Base-by-base conservation (phyloP, 345 rosid species). In the Raphanus raphanistrum region DNA sequence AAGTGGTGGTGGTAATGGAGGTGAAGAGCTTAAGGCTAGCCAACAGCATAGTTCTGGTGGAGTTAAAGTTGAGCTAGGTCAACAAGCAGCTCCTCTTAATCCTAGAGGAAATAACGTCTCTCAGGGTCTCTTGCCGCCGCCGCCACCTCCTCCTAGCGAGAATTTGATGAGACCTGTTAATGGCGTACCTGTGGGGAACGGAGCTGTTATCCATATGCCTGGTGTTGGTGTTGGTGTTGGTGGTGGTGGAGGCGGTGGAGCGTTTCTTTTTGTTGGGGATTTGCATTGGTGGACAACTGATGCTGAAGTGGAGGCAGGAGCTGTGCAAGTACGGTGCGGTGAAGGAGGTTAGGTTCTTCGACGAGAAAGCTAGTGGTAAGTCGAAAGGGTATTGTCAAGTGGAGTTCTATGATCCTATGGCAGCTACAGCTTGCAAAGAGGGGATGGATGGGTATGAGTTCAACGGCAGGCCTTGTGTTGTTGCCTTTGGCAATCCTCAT, bases 231-330 rank as follows among this genome's bases (percentile, higher is more conserved):
- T 15, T 21, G 50, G 52, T 13, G 62, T 31, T 33, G 78, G 78
- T 4, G 81, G 83, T 12, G 80, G 77, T 1, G 58, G 58, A 2
- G 59, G 58, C 0, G 88, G 81, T 5, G 92, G 88, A 35, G 83
- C 91, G 0, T 82, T 85, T 72, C 78, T 92, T 76, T 92, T 89
- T 72, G 89, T 92, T 64, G 98, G 98, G 6, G 94, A 92, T 63
- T 73, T 92, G 85, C 96, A 90, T 80, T 92, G 94, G 98, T 92
- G 98, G 96, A 92, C 96, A 7, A 92, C 92, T 0, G 96, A 92
- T 86, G 91, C 90, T 0, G 94, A 92, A 63, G 79, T 92, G 36
- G 96, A 90, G 85, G 68, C 76, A n/a, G 2, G 94, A 82, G 74
- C 79, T 86, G 50, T 87, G 85, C 80, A 84, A 89, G 82, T 90